These are phyloP conservation scores for Cutaneotrichosporon dermatis DNA, from an alignment of 1,284 basidiomycete genomes.

Conservation along the genomic window DNA sequence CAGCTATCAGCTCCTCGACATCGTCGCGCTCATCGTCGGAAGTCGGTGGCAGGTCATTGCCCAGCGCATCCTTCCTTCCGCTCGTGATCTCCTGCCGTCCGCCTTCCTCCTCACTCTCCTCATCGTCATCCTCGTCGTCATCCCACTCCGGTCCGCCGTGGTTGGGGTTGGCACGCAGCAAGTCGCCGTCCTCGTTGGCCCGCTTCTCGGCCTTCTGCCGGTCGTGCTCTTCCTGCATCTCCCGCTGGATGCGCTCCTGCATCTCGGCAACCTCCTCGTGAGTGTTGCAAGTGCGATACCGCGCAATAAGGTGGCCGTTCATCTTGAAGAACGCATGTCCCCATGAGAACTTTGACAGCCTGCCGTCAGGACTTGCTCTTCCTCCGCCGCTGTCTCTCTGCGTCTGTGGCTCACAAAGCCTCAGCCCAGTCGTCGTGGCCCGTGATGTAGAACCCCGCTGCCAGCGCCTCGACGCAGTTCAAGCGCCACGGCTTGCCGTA, in stretches of 20 bases:
- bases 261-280: constrained; percentile 61
- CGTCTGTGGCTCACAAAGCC: constrained; percentile 50
- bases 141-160: constrained; percentile 44
- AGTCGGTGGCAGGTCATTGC: constrained; percentile 2
- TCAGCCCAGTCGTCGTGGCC: constrained; percentile 78
- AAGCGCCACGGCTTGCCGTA: constrained; percentile 90
- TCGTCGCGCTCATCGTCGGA: constrained; percentile 34
- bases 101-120: constrained; percentile 21
- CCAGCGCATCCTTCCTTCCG: background rate
- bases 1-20: constrained; percentile 34
- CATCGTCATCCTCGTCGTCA: constrained; percentile 19
- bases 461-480: constrained; percentile 88
- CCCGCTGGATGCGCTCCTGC: constrained; percentile 69
- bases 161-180: constrained; percentile 60
- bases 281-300: constrained; percentile 65
- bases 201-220: constrained; percentile 57
- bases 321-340: constrained; percentile 77
- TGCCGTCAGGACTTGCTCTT: constrained; percentile 8
- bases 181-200: constrained; percentile 51
- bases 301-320: constrained; percentile 67
- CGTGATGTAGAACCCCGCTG: constrained; percentile 86
- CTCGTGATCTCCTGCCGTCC: background rate
- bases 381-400: no score
- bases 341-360: constrained; percentile 76
- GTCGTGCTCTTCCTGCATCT: constrained; percentile 63